Conservation (phyloP, 164 flowering plant genomes). For the Tinospora cordifolia region DNA sequence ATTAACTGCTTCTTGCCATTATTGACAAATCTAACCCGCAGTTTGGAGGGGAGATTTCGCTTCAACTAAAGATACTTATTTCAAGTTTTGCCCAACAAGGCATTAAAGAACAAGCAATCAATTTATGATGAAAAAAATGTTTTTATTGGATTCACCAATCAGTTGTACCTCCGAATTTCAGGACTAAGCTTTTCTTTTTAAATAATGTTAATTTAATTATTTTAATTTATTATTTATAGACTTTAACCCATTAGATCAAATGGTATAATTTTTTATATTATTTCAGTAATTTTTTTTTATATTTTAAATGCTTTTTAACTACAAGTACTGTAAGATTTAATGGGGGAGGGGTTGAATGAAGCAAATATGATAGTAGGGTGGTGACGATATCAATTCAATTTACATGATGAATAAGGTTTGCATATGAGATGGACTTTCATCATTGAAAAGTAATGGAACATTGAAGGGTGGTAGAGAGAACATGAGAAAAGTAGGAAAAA, state of each 20-base stretch:
- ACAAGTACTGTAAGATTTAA: too few relatives aligned
- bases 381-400: not conserved
- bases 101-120: not conserved
- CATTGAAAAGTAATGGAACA: not conserved
- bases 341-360: too few relatives aligned
- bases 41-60: not conserved
- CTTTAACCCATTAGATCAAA: not conserved
- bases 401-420: not conserved
- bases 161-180: not conserved
- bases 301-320: too few relatives aligned
- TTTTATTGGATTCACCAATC: not conserved
- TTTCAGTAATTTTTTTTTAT: too few relatives aligned
- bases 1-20: not conserved
- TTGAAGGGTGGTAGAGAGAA: slow-evolving; percentile 3
- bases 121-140: not conserved
- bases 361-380: too few relatives aligned
- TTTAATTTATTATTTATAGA: too few relatives aligned
- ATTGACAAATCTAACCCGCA: not conserved
- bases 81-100: not conserved
- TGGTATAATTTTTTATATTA: not conserved
- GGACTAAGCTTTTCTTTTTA: not conserved
- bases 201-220: not conserved
- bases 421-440: not conserved
- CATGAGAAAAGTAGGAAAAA: slow-evolving; percentile 1
- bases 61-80: not conserved